Percentiles rank a stretch among this genome's conserved stretches.
These are phyloP conservation scores for Fusarium anthophilum DNA, from an alignment of 2,329 filamentous ascomycete species.

Conservation along the genomic window DNA sequence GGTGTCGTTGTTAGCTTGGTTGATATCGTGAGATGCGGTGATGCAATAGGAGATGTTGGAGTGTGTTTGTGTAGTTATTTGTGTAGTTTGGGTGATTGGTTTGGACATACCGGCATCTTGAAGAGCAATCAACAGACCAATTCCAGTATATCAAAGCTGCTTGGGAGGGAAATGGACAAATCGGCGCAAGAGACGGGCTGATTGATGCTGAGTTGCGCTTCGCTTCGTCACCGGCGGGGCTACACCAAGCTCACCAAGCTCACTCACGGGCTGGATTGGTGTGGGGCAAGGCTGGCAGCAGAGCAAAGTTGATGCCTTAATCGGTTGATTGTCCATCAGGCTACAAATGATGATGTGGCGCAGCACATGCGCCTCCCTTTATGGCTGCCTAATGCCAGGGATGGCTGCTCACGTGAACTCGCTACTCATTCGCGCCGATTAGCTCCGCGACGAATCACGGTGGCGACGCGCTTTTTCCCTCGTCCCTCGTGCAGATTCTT, in stretches of 20 bases:
- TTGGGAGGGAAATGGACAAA: constrained; percentile 9
- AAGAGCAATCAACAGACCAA: constrained; percentile 37
- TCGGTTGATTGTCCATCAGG: constrained; percentile 17
- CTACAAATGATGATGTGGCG: constrained; percentile 27
- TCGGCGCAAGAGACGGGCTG: constrained; percentile 34
- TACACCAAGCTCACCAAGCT: constrained; percentile 45
- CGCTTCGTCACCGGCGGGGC: constrained; percentile 47
- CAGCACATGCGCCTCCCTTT: constrained; percentile 24
- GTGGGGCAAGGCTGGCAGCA: constrained; percentile 41
- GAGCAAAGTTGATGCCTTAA: constrained; percentile 36
- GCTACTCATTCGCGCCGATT: constrained; percentile 48
- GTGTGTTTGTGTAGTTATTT: not conserved
- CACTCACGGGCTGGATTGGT: constrained; percentile 34
- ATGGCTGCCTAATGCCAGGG: constrained; percentile 46
- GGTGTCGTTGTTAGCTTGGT: constrained; percentile 37
- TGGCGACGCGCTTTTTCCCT: constrained; percentile 35
- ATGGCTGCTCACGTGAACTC: constrained; percentile 48
- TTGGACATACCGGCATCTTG: constrained; percentile 59
- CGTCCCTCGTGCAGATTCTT: constrained; percentile 26
- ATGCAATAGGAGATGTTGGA: constrained; percentile 9
- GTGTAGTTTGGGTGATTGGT: not conserved
- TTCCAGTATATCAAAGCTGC: constrained; percentile 38
- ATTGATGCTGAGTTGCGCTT: constrained; percentile 39
- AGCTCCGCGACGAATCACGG: constrained; percentile 28
- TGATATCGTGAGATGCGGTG: constrained; percentile 24